phyloP scores from a whole-genome alignment of 371 early-diverging fungal genomes.

The Rhizomucor pusillus region DNA sequence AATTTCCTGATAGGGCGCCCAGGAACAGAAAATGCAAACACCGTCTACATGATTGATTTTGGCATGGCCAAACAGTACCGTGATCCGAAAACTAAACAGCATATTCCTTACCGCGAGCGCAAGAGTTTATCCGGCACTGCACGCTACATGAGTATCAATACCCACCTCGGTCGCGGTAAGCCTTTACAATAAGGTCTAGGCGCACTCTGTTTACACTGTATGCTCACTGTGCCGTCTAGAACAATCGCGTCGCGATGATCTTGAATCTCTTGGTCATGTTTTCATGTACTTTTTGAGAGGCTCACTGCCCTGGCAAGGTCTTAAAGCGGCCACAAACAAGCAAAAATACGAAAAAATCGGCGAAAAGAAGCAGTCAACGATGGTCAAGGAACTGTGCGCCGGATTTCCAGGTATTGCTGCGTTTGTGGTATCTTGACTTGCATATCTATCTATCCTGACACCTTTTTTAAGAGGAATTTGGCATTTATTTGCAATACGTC shows the following conservation, averaged over 20 bases:
- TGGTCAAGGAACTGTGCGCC: constrained; percentile 73
- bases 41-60: constrained; percentile 78
- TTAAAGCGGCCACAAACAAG: constrained; percentile 87
- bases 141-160: constrained; percentile 92
- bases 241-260: constrained; percentile 91
- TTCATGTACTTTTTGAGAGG: constrained; percentile 92
- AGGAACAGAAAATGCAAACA: constrained; percentile 44
- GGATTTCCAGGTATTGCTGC: constrained; percentile 57
- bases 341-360: constrained; percentile 93
- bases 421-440: not conserved
- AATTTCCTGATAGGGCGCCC: constrained; percentile 90
- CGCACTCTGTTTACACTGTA: no score
- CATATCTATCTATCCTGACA: not conserved
- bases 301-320: constrained; percentile 90
- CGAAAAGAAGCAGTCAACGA: constrained; percentile 80
- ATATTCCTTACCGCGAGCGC: constrained; percentile 80
- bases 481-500: constrained; percentile 82
- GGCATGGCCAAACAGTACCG: constrained; percentile 91
- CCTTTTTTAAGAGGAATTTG: constrained; percentile 77
- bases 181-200: no score
- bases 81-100: constrained; percentile 78
- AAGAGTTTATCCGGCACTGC: constrained; percentile 90
- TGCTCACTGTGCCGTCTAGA: constrained; percentile 50
- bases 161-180: constrained; percentile 72
- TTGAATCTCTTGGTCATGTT: constrained; percentile 91